Evolutionary conservation across 192 early-diverging fungal genomes (phyloP).

Genomic region (Entomortierella beljakovae): DNA sequence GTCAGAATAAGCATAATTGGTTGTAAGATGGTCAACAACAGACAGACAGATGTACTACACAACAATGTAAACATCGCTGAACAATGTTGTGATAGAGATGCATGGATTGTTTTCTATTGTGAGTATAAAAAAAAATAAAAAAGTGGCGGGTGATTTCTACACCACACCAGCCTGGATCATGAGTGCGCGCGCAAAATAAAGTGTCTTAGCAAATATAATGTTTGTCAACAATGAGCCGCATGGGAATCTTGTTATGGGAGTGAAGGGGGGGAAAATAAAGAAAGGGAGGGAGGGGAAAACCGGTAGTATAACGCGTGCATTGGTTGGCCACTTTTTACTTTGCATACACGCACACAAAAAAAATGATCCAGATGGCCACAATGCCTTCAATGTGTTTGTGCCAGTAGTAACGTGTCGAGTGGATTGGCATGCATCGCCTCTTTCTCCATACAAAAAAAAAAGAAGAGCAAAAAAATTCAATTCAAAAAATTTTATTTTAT

Average conservation of each 20-base stretch:
- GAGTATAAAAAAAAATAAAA: not conserved
- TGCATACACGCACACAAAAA: too few relatives aligned
- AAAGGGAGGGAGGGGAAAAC: not conserved
- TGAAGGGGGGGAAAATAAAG: not conserved
- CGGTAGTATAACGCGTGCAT: not conserved
- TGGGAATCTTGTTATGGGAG: not conserved
- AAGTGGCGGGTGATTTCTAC: not conserved
- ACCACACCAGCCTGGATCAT: too few relatives aligned
- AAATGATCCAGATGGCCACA: too few relatives aligned
- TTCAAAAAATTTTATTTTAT: not conserved
- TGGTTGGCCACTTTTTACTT: too few relatives aligned
- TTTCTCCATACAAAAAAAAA: not conserved
- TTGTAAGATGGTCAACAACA: not conserved
- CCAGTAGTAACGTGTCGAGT: conserved; percentile 3
- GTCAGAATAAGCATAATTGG: not conserved
- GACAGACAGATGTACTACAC: not conserved
- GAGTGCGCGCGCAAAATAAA: not conserved
- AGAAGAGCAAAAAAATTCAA: not conserved
- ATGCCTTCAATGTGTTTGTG: not conserved
- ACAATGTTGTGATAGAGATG: not conserved
- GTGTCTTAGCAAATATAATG: not conserved
- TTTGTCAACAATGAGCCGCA: conserved; percentile 1
- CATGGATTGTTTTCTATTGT: not conserved
- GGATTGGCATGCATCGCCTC: conserved; percentile 2
- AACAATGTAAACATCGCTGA: not conserved